Base-by-base conservation (phyloP, 768 basidiomycete species). In the Russula vinacea region DNA sequence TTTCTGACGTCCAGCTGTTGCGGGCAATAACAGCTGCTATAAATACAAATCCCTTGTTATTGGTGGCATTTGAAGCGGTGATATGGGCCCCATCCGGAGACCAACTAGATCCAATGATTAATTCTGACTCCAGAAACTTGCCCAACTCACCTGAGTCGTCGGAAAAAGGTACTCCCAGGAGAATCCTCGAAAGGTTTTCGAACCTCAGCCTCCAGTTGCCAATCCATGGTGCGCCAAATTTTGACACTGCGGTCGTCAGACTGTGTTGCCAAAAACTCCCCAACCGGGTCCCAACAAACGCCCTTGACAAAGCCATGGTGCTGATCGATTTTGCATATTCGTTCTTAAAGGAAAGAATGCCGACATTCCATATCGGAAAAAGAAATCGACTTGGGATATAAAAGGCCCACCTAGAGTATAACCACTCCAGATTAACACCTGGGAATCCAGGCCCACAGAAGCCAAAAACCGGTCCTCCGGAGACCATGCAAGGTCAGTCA, bases 21-120 rank as follows among this genome's bases (percentile, higher is more conserved):
- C 95, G 82, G 0, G 90, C 88, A 66, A 99, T 95, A 26, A 98
- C 94, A 8, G 94, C 92, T 2, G 96, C 97, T 50, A 98, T 96
- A 73, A 98, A 99, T 7, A 98, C 95, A 62, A 94, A 94, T 22
- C 95, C 95, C 67, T 89, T 87, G 70, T 92, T 92, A 73, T 98
- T 98, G 57, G 94, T 98, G 2, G 95, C 94, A 71, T 98, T 98
- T 1, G 96, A 96, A 1, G 95, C 92, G 5, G 94, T 97, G 64
- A 99, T 93, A 72, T 97, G 94, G 2, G 96, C 92, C n/a, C 97
- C 97, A 71, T 98, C 97, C 2, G 97, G 97, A 0, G 95, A 98
- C 97, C 97, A 99, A 70, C 95, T 97, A 65, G 8, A 66, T 13
- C 7, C 39, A 39, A 62, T 55, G 45, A 13, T 42, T 39, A 56